A percentile compares a stretch with the other conserved stretches of the same genome.
phyloP scores from a whole-genome alignment of 352 stramenopile genomes.

The Globisporangium barbulae region DNA sequence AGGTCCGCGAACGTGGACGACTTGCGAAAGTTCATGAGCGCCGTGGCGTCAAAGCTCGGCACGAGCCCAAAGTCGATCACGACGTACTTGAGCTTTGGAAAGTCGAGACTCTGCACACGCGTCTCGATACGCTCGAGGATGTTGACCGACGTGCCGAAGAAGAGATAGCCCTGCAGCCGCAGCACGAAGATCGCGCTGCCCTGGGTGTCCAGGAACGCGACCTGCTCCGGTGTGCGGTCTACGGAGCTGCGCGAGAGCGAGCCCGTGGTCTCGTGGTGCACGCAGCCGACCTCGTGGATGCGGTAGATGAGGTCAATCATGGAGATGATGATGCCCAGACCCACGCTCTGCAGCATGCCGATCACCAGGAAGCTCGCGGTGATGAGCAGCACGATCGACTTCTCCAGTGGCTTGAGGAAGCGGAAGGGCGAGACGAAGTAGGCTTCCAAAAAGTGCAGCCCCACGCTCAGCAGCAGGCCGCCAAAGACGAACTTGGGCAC shows the following conservation, averaged over 20 bases:
- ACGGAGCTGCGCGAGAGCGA: constrained; percentile 60
- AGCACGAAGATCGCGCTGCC: constrained; percentile 68
- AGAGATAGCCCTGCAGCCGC: constrained; percentile 75
- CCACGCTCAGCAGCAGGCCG: constrained; percentile 68
- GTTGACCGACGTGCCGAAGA: constrained; percentile 80
- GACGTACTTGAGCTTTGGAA: constrained; percentile 53
- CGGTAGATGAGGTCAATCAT: constrained; percentile 79
- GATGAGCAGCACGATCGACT: constrained; percentile 60
- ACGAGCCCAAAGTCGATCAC: constrained; percentile 83
- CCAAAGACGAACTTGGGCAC: constrained; percentile 85
- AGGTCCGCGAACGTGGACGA: constrained; percentile 50
- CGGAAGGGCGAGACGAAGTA: constrained; percentile 71
- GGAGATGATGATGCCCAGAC: constrained; percentile 72
- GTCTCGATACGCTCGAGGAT: constrained; percentile 76
- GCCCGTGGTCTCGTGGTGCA: constrained; percentile 73
- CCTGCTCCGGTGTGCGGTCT: constrained; percentile 62
- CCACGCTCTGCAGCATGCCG: constrained; percentile 71
- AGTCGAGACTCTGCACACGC: constrained; percentile 56
- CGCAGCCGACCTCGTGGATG: constrained; percentile 74
- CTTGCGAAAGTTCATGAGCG: constrained; percentile 76
- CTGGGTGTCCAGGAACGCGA: constrained; percentile 45
- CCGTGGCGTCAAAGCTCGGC: constrained; percentile 71
- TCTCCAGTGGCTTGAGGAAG: constrained; percentile 71
- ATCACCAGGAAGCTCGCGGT: constrained; percentile 67
- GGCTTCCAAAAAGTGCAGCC: constrained; percentile 73